Evolutionary conservation across 176 grass and related monocot species (phyloP), one percentile per base, ranked within the genome.

Genomic region (Musa troglodytarum): DNA sequence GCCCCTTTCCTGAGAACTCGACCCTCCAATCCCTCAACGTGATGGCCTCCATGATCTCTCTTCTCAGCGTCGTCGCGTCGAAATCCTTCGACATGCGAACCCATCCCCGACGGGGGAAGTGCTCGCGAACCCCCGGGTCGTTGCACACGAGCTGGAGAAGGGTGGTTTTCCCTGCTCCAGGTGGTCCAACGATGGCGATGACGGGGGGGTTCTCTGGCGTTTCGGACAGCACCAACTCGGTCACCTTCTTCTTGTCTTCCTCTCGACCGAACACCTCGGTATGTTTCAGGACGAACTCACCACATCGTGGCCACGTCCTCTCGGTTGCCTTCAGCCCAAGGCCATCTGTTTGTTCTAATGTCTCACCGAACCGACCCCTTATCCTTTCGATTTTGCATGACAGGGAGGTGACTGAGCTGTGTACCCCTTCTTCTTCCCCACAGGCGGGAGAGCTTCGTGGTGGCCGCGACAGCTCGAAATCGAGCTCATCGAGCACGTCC

Each of bases 171-270:
- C 79, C 79, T 15, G 73, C 29, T 1, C 78, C 78, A 11, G 50
- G 53, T 58, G 71, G 13, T 9, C 68, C 79, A 20, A 81, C 79
- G 14, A 81, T 53, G 9, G 79, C 28, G 24, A 81, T 72, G 55
- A 80, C 68, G 58, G 68, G 34, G 19, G 57, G 6, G 15, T 70
- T 19, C 11, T 69, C 19, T 14, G 13, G 23, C 11, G 17, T 24
- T 50, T 71, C 53, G 12, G 68, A 63, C 21, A 80, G 6, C 34
- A 73, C 12, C 68, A 58, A 61, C 16, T 73, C 11, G 13, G 74
- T 34, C 17, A 67, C 17, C 13, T 81, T 59, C 9, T 65, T 64
- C 69, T 50, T 57, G 11, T 76, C 80, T 54, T 76, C 59, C 34
- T 76, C 80, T n/a, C 80, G 55, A 34, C 72, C 72, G 53, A 68